Evolutionary conservation across 768 basidiomycete species (phyloP).

Genomic region (Rhizopogon vesiculosus): DNA sequence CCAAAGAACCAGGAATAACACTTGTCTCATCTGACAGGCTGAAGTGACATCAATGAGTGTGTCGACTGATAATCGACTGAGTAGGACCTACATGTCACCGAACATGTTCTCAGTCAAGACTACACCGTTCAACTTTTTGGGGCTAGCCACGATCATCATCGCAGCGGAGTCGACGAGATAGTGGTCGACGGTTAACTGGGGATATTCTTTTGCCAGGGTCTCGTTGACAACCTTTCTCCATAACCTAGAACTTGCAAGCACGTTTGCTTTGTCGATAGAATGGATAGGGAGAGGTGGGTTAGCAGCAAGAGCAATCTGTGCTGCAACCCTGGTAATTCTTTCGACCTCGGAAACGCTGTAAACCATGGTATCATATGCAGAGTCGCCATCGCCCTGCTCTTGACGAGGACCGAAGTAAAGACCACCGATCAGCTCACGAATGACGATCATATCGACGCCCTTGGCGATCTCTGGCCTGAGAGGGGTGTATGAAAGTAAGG

Average conservation of each 20-base stretch:
- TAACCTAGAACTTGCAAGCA: slow-evolving; percentile 88
- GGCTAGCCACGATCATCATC: slow-evolving; percentile 90
- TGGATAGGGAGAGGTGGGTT: slow-evolving; percentile 86
- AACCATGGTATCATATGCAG: slow-evolving; percentile 89
- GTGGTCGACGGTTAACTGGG: slow-evolving; percentile 83
- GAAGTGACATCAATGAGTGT: slow-evolving; percentile 3
- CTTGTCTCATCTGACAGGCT: slow-evolving; percentile 96
- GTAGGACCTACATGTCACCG: slow-evolving; percentile 82
- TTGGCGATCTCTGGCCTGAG: slow-evolving; percentile 77
- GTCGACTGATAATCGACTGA: too few species aligned
- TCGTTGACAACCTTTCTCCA: slow-evolving; percentile 95
- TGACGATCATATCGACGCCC: slow-evolving; percentile 88
- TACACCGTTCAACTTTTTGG: slow-evolving; percentile 91
- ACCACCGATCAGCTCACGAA: slow-evolving; percentile 95
- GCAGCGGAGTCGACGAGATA: slow-evolving; percentile 93
- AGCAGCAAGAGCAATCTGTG: slow-evolving; percentile 78
- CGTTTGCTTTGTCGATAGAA: slow-evolving; percentile 98
- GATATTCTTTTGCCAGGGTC: slow-evolving; percentile 79
- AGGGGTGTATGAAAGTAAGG: slow-evolving; percentile 84
- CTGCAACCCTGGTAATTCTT: slow-evolving; percentile 93
- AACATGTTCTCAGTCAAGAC: slow-evolving; percentile 95
- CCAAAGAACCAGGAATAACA: slow-evolving; percentile 96
- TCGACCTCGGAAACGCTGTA: slow-evolving; percentile 91
- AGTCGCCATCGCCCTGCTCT: slow-evolving; percentile 70
- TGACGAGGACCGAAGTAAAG: slow-evolving; percentile 93